These are phyloP conservation scores for Dianthus caryophyllus DNA, from an alignment of 148 eudicot genomes.

Conservation along the genomic window DNA sequence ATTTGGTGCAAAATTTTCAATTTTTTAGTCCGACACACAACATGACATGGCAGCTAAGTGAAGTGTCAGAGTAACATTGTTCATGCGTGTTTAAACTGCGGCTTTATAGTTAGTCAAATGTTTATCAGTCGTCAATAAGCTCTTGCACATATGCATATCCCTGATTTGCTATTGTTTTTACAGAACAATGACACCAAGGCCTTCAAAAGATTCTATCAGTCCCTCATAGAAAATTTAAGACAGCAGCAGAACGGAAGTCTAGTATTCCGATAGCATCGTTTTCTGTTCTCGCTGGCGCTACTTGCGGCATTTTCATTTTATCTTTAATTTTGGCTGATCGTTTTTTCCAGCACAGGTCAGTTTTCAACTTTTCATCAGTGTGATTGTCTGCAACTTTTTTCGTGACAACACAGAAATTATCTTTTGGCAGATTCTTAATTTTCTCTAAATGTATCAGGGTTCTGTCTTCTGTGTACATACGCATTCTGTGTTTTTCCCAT, in stretches of 20 bases:
- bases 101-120: not conserved
- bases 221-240: conserved; percentile 69
- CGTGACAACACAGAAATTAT: not conserved
- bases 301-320: conserved; percentile 21
- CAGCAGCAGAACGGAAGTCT: conserved; percentile 86
- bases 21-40: no score
- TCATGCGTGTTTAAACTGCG: not conserved
- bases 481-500: conserved; percentile 27
- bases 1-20: no score
- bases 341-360: conserved; percentile 47
- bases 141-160: not conserved
- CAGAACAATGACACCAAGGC: conserved; percentile 83
- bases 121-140: conserved; percentile 6
- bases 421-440: conserved; percentile 6
- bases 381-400: not conserved
- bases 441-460: conserved; percentile 35
- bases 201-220: conserved; percentile 69
- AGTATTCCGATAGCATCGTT: conserved; percentile 81
- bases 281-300: not conserved
- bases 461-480: conserved; percentile 43
- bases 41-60: no score
- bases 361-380: conserved; percentile 1
- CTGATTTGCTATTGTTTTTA: conserved; percentile 2
- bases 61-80: no score
- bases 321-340: conserved; percentile 18